Conservation (phyloP, 2,329 filamentous ascomycete species). For the Lojkania enalia region DNA sequence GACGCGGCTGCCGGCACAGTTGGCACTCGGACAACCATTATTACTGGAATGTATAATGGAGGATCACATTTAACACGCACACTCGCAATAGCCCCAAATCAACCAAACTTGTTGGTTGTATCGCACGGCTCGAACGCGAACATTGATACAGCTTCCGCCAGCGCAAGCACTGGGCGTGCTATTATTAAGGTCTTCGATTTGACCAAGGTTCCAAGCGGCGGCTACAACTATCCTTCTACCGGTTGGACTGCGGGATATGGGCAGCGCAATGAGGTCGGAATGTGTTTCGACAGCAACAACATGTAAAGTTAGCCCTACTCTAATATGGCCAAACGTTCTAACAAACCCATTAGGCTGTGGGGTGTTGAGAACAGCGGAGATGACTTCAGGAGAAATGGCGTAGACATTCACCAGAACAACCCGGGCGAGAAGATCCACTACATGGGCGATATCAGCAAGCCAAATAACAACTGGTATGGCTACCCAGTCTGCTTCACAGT, state of each 20-base stretch:
- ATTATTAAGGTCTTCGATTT: constrained; percentile 67
- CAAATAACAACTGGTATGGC: constrained; percentile 63
- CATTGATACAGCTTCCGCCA: constrained; percentile 58
- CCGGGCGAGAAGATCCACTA: constrained; percentile 75
- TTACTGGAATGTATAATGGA: constrained; percentile 59
- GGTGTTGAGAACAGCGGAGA: constrained; percentile 73
- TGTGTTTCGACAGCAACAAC: constrained; percentile 47
- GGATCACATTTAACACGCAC: constrained; percentile 68
- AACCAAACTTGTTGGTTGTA: constrained; percentile 62
- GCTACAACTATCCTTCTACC: constrained; percentile 56
- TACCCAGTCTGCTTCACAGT: constrained; percentile 71
- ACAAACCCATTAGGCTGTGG: constrained; percentile 32
- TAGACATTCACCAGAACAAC: constrained; percentile 69
- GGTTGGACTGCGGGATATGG: constrained; percentile 63
- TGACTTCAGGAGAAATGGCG: constrained; percentile 55
- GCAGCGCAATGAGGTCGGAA: constrained; percentile 70
- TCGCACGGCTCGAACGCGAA: constrained; percentile 67
- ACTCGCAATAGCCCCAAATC: constrained; percentile 60
- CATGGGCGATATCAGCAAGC: constrained; percentile 57
- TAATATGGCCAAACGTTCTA: constrained; percentile 20
- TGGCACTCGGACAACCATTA: constrained; percentile 57
- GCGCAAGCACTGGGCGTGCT: constrained; percentile 59
- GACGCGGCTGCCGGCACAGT: constrained; percentile 55
- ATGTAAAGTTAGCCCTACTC: constrained; percentile 57
- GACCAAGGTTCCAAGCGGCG: constrained; percentile 40